These are phyloP conservation scores for Diaporthe batatas DNA, from an alignment of 2,329 filamentous ascomycete genomes.

Conservation along the genomic window DNA sequence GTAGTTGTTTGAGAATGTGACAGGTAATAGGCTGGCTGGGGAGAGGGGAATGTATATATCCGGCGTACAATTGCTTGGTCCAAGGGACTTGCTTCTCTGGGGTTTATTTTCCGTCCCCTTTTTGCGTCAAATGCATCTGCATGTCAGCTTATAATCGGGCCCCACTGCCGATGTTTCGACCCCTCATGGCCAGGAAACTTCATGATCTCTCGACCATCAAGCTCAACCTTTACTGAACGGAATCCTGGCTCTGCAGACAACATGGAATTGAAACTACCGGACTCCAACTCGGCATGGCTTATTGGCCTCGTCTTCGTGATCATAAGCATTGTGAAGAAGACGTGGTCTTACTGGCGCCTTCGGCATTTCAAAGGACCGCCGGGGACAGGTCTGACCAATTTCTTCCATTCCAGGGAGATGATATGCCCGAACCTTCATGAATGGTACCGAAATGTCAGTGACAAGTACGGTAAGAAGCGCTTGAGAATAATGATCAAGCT, in stretches of 20 bases:
- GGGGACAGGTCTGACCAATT: conserved; percentile 14
- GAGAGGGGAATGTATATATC: neutral
- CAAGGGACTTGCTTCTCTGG: neutral
- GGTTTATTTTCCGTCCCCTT: neutral
- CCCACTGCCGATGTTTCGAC: neutral
- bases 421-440: neutral
- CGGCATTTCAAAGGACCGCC: conserved; percentile 17
- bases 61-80: neutral
- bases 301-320: neutral
- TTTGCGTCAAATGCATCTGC: neutral
- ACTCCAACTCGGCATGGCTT: neutral
- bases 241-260: neutral
- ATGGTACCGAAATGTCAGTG: neutral
- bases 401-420: conserved; percentile 7
- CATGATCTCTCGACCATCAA: neutral
- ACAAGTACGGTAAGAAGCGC: conserved; percentile 8
- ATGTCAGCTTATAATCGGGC: conserved; percentile 9
- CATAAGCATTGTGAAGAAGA: neutral
- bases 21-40: neutral
- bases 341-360: neutral
- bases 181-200: neutral
- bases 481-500: neutral
- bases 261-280: neutral
- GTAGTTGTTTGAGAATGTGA: neutral
- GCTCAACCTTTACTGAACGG: neutral